Evolutionary conservation across 148 eudicot species (phyloP), one percentile per base, ranked within the genome.

Genomic region (Rhododendron mucronatum): DNA sequence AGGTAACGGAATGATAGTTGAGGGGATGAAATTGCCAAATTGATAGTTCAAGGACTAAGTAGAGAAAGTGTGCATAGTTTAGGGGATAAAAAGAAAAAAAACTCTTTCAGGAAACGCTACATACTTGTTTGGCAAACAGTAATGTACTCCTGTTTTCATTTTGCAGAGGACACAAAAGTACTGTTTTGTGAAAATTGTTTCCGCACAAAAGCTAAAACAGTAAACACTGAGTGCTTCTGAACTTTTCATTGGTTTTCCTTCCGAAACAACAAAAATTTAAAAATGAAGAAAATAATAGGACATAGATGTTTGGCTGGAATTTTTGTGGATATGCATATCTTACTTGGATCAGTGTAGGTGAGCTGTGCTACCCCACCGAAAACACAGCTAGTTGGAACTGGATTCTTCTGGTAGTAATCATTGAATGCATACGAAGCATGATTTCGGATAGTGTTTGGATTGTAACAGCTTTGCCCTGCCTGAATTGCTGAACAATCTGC

Each of bases 391-490:
- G 98, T 95, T 11, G 99, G 94, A 84, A 81, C 86, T 0, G 99
- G 99, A 80, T 97, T 95, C 89, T 97, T 97, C 91, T 97, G 99
- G 86, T 97, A 97, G 87, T 97, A 97, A 80, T 86, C 86, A 45
- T 97, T 95, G 89, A 95, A 97, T 28, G 99, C 99, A 81, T 92
- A 97, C 7, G 98, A 97, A 39, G 99, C 98, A 83, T 97, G 98
- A 69, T 97, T 97, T 5, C 85, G 90, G 30, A 93, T 47, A 15
- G 96, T 92, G 90, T 91, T 83, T 16, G 99, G 99, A 69, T 93
- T 89, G 59, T 88, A 93, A 87, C 99, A 97, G 74, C 90, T 88
- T 51, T 90, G 95, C 69, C 95, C 96, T 33, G 92, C 86, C 86
- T 97, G 98, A 87, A 97, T 90, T 20, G 93, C 90, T 12, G 99